These are phyloP conservation scores for Fusarium pseudoanthophilum DNA, from an alignment of 2,329 filamentous ascomycete species.

Conservation along the genomic window DNA sequence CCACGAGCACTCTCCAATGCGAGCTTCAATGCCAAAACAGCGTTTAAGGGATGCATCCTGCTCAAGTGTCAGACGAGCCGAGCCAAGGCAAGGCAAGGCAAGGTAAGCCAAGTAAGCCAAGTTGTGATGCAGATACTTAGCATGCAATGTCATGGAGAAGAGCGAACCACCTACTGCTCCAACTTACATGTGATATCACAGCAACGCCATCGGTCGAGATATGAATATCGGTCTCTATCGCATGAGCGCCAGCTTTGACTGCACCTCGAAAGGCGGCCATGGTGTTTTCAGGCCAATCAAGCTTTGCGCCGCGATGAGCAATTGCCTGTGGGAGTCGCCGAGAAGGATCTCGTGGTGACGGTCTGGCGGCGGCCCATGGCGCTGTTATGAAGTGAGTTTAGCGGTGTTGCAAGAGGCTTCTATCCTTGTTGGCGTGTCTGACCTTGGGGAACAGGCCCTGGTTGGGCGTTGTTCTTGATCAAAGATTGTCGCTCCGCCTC, in stretches of 20 bases:
- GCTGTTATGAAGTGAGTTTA: conserved; percentile 21
- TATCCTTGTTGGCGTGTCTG: neutral
- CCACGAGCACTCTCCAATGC: conserved; percentile 82
- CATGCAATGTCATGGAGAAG: neutral
- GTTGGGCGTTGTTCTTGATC: conserved; percentile 15
- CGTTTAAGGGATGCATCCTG: conserved; percentile 81
- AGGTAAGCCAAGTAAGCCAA: neutral
- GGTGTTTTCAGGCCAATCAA: conserved; percentile 84
- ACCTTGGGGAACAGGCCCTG: conserved; percentile 24
- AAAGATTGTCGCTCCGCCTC: conserved; percentile 18
- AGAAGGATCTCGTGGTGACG: conserved; percentile 42
- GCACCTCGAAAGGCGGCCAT: conserved; percentile 82
- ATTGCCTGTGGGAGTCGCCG: conserved; percentile 73
- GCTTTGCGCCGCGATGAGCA: conserved; percentile 83
- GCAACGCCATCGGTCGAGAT: conserved; percentile 84
- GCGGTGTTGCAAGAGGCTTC: neutral
- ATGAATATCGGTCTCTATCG: conserved; percentile 89
- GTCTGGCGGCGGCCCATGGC: conserved; percentile 49
- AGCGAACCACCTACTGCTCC: neutral
- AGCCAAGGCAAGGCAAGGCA: neutral
- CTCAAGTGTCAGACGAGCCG: conserved; percentile 9
- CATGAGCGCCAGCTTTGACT: conserved; percentile 78
- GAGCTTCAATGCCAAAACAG: conserved; percentile 80
- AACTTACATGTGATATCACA: conserved; percentile 80
- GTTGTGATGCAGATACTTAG: neutral